These are phyloP conservation scores for Sutorius australiensis DNA, from an alignment of 768 basidiomycete genomes.

Conservation along the genomic window DNA sequence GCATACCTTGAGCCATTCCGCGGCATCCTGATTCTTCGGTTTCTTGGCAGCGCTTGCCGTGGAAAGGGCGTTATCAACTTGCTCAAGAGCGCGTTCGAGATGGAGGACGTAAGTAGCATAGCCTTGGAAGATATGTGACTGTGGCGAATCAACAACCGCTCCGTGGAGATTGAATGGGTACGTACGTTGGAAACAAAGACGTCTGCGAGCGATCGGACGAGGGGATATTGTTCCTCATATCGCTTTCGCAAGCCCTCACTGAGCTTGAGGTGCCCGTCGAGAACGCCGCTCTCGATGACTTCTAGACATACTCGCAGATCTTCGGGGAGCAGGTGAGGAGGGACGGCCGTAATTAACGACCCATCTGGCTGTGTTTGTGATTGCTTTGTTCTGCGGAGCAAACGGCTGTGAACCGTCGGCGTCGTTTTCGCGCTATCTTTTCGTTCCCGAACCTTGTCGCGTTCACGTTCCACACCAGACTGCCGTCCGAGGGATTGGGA, in stretches of 20 bases:
- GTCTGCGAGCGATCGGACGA: conserved; percentile 89
- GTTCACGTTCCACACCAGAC: conserved; percentile 42
- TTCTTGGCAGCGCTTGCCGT: conserved; percentile 61
- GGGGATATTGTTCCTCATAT: conserved; percentile 93
- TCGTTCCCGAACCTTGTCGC: conserved; percentile 46
- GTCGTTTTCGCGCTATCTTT: conserved; percentile 39
- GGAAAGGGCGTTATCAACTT: conserved; percentile 77
- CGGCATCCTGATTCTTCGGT: conserved; percentile 77
- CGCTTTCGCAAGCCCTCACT: conserved; percentile 82
- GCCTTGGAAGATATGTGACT: conserved; percentile 92
- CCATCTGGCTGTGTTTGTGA: conserved; percentile 51
- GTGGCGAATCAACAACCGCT: conserved; percentile 20
- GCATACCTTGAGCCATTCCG: conserved; percentile 76
- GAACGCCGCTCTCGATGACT: conserved; percentile 79
- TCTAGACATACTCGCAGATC: conserved; percentile 83
- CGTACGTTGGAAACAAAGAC: conserved; percentile 93
- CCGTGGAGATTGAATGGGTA: conserved; percentile 17
- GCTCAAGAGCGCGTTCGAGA: conserved; percentile 83
- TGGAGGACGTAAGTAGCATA: conserved; percentile 95
- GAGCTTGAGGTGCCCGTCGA: conserved; percentile 85
- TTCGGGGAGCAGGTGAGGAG: conserved; percentile 81
- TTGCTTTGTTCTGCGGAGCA: conserved; percentile 69
- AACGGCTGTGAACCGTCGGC: conserved; percentile 35
- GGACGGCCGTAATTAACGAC: conserved; percentile 48
- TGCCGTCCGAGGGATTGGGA: conserved; percentile 76